These are phyloP conservation scores for Microbotryomycetes sp. DNA, from an alignment of 1,284 basidiomycete species.

Conservation along the genomic window DNA sequence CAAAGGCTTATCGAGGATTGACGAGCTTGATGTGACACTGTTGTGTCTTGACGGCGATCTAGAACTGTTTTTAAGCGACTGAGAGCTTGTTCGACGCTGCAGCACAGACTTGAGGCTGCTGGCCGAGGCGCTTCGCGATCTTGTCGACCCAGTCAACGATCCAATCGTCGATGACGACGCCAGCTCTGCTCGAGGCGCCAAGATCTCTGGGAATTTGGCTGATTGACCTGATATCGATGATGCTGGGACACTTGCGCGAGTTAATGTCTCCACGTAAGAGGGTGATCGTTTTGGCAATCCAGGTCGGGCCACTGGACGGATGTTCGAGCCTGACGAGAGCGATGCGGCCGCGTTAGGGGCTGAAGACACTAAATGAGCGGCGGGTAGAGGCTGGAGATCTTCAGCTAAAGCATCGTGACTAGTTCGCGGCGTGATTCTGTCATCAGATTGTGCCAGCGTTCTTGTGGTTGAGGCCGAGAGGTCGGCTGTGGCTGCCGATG, in stretches of 20 bases:
- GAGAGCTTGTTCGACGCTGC: not conserved
- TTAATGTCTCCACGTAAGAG: slow-evolving; percentile 55
- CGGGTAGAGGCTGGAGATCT: too few relatives aligned
- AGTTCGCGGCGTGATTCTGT: too few relatives aligned
- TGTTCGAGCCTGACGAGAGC: not conserved
- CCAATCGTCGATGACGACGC: not conserved
- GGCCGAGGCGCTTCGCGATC: slow-evolving; percentile 6
- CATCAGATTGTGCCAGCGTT: too few relatives aligned
- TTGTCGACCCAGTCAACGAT: not conserved
- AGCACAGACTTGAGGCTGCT: slow-evolving; percentile 9
- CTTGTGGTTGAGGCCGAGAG: too few relatives aligned
- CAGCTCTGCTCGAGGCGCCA: not conserved
- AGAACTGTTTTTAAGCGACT: not conserved
- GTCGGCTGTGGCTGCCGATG: too few relatives aligned
- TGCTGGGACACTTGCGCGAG: slow-evolving; percentile 59
- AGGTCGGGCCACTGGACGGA: not conserved
- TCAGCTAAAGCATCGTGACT: too few relatives aligned
- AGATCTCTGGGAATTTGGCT: slow-evolving; percentile 6
- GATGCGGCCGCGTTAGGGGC: not conserved
- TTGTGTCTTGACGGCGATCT: not conserved
- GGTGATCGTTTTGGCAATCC: slow-evolving; percentile 42
- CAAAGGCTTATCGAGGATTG: not conserved
- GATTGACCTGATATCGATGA: slow-evolving; percentile 47
- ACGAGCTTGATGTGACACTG: not conserved
- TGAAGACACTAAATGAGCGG: not conserved